phyloP scores from a whole-genome alignment of 1,284 basidiomycete species.

The Ganoderma leucocontextum region DNA sequence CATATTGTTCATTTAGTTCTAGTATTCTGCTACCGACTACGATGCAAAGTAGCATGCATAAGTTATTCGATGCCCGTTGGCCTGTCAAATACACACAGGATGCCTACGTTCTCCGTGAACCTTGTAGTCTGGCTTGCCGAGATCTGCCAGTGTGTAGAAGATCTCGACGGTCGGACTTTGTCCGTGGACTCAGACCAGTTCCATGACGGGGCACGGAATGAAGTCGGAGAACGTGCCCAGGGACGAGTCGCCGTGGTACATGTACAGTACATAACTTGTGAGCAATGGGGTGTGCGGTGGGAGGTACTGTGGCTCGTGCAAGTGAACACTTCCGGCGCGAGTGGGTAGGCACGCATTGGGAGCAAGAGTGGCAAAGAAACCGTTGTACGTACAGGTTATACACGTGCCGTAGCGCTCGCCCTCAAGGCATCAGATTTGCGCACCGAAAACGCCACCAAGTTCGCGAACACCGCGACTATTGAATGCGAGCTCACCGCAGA shows the following conservation, averaged over 20 bases:
- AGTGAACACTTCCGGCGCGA: background rate
- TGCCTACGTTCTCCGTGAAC: background rate
- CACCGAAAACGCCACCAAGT: constrained; percentile 11
- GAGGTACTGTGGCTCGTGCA: background rate
- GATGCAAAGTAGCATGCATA: background rate
- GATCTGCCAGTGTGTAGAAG: constrained; percentile 6
- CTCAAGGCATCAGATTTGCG: background rate
- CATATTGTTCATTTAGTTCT: constrained; percentile 31
- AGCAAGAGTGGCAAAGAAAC: constrained; percentile 8
- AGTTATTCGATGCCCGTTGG: background rate
- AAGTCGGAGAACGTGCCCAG: background rate
- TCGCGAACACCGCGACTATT: constrained; percentile 3
- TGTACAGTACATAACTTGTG: too few relatives aligned
- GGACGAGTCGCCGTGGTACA: background rate
- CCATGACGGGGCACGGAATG: background rate
- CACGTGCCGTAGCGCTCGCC: background rate
- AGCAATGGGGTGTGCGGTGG: too few relatives aligned
- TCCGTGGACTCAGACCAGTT: background rate
- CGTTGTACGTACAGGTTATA: constrained; percentile 8
- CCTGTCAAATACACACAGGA: background rate
- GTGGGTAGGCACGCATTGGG: background rate
- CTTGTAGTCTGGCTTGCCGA: constrained; percentile 3
- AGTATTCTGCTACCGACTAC: constrained; percentile 18
- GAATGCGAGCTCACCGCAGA: background rate
- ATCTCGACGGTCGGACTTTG: background rate